A percentile compares a stretch with the other conserved stretches of the same genome.
These are phyloP conservation scores for Aspergillus aculeatus DNA, from an alignment of 2,329 filamentous ascomycete genomes.

Conservation along the genomic window DNA sequence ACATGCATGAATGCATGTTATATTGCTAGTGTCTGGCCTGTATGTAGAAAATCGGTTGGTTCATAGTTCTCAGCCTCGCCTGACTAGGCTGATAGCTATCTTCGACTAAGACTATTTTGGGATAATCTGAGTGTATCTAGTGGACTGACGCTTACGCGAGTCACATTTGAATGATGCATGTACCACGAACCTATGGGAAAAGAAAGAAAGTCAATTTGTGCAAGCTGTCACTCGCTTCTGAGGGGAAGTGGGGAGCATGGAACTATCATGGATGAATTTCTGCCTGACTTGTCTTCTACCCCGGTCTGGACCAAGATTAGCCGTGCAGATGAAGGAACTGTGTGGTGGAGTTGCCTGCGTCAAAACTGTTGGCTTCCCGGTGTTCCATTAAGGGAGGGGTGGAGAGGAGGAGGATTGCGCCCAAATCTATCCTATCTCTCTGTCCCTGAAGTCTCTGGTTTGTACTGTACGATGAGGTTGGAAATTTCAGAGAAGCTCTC, in stretches of 20 bases:
- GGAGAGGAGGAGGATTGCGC: background rate
- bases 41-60: conserved; percentile 8
- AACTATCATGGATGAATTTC: background rate
- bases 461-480: no score
- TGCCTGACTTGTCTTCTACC: conserved; percentile 1
- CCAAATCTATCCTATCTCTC: background rate
- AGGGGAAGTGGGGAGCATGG: background rate
- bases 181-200: conserved; percentile 14
- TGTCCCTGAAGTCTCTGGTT: background rate
- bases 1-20: conserved; percentile 11
- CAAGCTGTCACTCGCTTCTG: conserved; percentile 6
- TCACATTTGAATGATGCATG: conserved; percentile 11
- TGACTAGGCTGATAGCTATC: conserved; percentile 3
- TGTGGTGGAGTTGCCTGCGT: background rate
- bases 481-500: no score
- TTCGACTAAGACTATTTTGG: conserved; percentile 11
- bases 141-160: conserved; percentile 12
- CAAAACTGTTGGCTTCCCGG: background rate
- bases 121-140: conserved; percentile 16
- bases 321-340: background rate
- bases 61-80: conserved; percentile 11
- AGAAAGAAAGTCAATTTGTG: conserved; percentile 6
- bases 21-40: background rate
- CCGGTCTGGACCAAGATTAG: conserved; percentile 9
- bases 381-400: background rate